Evolutionary conservation across 78 protist genomes (phyloP).

Genomic region (Dictyostelium discoideum): DNA sequence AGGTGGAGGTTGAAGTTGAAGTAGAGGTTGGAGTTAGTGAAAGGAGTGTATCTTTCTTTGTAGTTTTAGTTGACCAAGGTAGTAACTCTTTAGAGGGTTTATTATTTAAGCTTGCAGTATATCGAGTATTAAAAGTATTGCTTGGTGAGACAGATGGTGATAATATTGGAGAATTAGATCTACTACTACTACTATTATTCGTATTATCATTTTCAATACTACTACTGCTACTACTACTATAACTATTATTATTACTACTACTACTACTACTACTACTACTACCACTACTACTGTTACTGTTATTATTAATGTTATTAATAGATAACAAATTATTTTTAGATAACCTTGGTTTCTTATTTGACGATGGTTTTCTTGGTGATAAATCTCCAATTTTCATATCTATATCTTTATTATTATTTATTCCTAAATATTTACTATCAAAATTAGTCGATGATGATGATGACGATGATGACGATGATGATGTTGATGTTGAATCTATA

Average conservation of each 20-base stretch:
- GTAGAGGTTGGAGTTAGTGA: background rate
- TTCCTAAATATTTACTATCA: background rate
- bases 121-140: background rate
- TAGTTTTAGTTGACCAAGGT: background rate
- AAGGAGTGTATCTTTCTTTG: background rate
- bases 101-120: background rate
- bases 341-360: background rate
- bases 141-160: conserved; percentile 1
- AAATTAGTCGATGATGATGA: background rate
- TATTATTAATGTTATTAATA: background rate
- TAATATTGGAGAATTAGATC: background rate
- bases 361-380: background rate
- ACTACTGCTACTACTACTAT: background rate
- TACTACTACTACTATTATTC: background rate
- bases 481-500: background rate
- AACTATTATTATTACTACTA: too few relatives aligned
- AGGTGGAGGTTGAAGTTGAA: background rate
- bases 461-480: too few relatives aligned
- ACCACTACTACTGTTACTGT: too few relatives aligned
- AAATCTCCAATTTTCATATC: background rate
- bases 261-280: background rate
- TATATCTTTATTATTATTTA: background rate
- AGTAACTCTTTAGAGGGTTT: background rate
- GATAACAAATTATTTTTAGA: background rate
- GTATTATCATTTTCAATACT: background rate